Base-by-base conservation (phyloP, 805 yeast genomes). In the Zygosaccharomyces bailii region DNA sequence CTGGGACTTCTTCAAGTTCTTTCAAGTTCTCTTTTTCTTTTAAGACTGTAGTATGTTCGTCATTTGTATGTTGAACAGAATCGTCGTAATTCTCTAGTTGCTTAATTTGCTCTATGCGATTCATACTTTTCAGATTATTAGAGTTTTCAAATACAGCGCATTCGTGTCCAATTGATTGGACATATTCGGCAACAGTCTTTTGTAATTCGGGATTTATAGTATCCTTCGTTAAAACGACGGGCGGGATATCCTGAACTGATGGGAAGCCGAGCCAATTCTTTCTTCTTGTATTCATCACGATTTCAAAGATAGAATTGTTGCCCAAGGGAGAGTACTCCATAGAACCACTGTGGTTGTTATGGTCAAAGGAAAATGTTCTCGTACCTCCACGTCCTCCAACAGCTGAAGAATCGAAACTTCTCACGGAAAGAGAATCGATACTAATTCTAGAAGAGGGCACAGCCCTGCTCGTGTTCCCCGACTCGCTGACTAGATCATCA, bases 161-260 rank as follows among this genome's bases (percentile, higher is more conserved):
- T 33, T 76, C 79, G 3, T 61, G 57, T 16, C 69, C 64, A 2
- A 81, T 65, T 2, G 69, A 66, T 11, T 52, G 55, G 9, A 78
- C 51, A 50, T 82, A 83, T 2, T 64, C 53, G 13, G 63, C 67
- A 34, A 83, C 68, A 18, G 66, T 69, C 1, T 67, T 59, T 32
- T 71, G 67, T 47, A 74, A 64, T 5, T 75, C 71, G 39, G 69
- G 71, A 16, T 70, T 70, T 3, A 81, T 60, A 24, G 51, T 56
- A 39, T 58, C 57, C 36, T 76, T 78, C 3, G 83, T 69, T 31
- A 91, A 68, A 38, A 75, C 79, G 8, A 88, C 82, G 18, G 83
- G 88, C 0, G 97, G 96, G 8, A 91, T 91, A 57, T 93, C 98
- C 39, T 75, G 73, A 1, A 76, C 70, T 0, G 96, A 83, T 0